Base-by-base conservation (phyloP, 352 stramenopile genomes). In the Phytophthora sp. region DNA sequence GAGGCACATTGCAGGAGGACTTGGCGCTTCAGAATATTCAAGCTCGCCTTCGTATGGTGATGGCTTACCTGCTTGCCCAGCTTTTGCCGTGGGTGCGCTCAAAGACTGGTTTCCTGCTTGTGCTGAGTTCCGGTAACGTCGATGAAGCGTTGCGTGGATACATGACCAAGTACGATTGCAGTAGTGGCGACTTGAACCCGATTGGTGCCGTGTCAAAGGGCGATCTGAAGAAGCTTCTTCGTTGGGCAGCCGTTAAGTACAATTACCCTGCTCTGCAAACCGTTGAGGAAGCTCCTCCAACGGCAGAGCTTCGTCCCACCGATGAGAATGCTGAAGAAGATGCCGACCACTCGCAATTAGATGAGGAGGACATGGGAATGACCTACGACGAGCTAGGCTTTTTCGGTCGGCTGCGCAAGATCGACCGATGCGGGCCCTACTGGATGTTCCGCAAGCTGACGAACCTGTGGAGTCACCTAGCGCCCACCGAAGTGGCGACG, bases 121-220 rank as follows among this genome's bases (percentile, higher is more conserved):
- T 99, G 29, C 81, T 99, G 20, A 98, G 97, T 53, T 98, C 91
- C 30, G 97, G 93, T 35, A 99, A 99, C 75, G 97, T 99, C 1
- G 98, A 99, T 66, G 98, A 99, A 80, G 94, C 93, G 0, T 81
- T 99, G 41, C 92, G 97, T 52, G 98, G 98, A 26, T 99, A 99
- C 83, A 98, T 99, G 94, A 99, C 98, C 42, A 99, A 99, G 79
- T 99, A 99, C 65, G 98, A 99, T 83, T 99, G 97, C 79, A 98
- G 92, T 64, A 98, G 89, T 56, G 98, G 97, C 12, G 98, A 99
- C 72, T 69, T 99, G 50, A 99, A 99, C 77, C 98, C 98, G 2
- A 99, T 99, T 67, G 98, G 98, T 29, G 95, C 89, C 1, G 98
- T 99, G 42, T 98, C 87, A 13, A 98, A 98, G 72, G 76, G 88